These are phyloP conservation scores for Coemansia sp. DNA, from an alignment of 192 early-diverging fungal species.

Conservation along the genomic window DNA sequence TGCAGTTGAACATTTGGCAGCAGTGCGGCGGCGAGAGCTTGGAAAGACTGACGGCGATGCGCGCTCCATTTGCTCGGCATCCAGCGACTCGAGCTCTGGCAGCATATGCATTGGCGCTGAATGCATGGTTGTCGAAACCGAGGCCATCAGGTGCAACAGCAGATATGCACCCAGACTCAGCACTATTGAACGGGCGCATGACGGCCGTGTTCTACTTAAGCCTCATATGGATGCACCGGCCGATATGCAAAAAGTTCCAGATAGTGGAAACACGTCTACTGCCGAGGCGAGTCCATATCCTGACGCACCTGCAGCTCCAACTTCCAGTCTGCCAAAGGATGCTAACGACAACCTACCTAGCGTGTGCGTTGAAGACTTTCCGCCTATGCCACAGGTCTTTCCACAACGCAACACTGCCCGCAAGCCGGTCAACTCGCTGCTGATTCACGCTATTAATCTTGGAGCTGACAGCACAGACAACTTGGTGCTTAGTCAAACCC, in stretches of 20 bases:
- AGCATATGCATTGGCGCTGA: slow-evolving; percentile 28
- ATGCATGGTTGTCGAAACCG: slow-evolving; percentile 10
- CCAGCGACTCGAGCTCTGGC: slow-evolving; percentile 13
- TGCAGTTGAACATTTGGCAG: slow-evolving; percentile 7
- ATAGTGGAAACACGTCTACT: background rate
- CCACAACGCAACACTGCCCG: background rate
- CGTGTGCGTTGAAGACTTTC: slow-evolving; percentile 14
- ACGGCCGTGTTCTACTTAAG: slow-evolving; percentile 29
- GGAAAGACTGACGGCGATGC: slow-evolving; percentile 1
- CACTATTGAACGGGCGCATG: slow-evolving; percentile 37
- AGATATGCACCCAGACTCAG: slow-evolving; percentile 40
- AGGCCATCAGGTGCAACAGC: slow-evolving; percentile 29
- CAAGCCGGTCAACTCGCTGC: slow-evolving; percentile 19
- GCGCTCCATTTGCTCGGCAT: slow-evolving; percentile 10
- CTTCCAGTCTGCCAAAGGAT: background rate
- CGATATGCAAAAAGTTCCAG: background rate
- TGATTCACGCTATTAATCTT: slow-evolving; percentile 13
- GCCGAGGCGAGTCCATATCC: slow-evolving; percentile 1
- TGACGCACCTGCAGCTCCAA: background rate
- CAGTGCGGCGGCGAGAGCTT: background rate
- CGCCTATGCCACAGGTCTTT: background rate
- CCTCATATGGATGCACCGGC: background rate
- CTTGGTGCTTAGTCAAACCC: background rate
- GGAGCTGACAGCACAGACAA: background rate
- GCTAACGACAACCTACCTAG: background rate